Evolutionary conservation across 2,329 filamentous ascomycete species (phyloP).

Genomic region (Cladobotryum protrusum): DNA sequence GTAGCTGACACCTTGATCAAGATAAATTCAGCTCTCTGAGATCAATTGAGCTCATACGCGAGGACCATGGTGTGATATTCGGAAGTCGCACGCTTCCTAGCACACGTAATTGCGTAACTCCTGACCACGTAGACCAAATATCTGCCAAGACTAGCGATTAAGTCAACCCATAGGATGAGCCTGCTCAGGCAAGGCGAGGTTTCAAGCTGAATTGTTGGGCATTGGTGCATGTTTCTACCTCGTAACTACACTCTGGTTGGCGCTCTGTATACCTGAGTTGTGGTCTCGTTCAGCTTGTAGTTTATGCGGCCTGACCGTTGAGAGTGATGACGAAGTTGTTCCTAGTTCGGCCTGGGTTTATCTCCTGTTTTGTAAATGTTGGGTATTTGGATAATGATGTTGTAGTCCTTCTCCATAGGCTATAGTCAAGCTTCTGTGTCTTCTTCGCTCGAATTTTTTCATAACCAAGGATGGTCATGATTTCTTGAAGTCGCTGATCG

Average conservation of each 20-base stretch:
- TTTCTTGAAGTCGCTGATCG: slow-evolving; percentile 57
- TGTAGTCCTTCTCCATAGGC: slow-evolving; percentile 62
- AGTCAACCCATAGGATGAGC: too few species aligned
- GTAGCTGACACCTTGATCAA: background rate
- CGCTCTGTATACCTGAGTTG: background rate
- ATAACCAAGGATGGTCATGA: slow-evolving; percentile 78
- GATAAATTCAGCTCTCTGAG: background rate
- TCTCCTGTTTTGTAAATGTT: slow-evolving; percentile 58
- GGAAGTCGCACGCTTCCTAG: background rate
- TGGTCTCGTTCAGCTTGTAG: background rate
- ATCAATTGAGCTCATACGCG: background rate
- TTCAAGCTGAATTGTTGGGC: slow-evolving; percentile 17
- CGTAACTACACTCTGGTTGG: slow-evolving; percentile 4
- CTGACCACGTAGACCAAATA: background rate
- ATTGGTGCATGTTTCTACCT: slow-evolving; percentile 19
- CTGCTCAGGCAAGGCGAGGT: background rate
- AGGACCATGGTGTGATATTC: background rate
- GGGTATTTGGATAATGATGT: slow-evolving; percentile 10
- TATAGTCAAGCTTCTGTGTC: slow-evolving; percentile 81
- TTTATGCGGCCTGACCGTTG: slow-evolving; percentile 19
- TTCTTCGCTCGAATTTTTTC: slow-evolving; percentile 58
- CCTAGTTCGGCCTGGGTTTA: slow-evolving; percentile 66
- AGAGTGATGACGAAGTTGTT: slow-evolving; percentile 91
- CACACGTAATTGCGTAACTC: background rate
- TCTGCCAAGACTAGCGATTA: background rate